Evolutionary conservation across 148 eudicot species (phyloP), one percentile per base, ranked within the genome.

Genomic region (Rhododendron vialii): DNA sequence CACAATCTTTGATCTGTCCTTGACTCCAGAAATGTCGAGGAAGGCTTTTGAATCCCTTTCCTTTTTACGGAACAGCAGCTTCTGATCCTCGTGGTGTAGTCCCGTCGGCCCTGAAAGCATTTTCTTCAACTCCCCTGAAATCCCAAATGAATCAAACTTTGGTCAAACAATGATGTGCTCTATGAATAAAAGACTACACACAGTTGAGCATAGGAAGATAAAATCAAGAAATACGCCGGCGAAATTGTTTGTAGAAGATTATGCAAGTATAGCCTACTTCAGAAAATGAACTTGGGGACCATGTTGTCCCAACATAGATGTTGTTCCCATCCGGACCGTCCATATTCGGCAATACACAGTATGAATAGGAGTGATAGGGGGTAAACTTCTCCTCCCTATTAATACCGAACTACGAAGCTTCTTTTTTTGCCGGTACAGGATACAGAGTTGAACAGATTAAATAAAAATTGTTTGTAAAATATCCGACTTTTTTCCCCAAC

Each of bases 61-160:
- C 83, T 92, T 96, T 65, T 92, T 91, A 84, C 95, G 95, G 87
- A 86, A 96, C 59, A 89, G 87, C 82, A 96, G 73, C 90, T 95
- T 96, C 87, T 94, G 96, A 89, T 96, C 99, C 86, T 94, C 91
- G 82, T 96, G 97, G 91, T 96, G 99, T 82, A 96, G 88, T 38
- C 99, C 98, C 15, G 98, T 96, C 80, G 96, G 93, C 82, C 89
- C 98, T 1, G 92, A 28, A 85, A 96, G 87, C 94, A 89, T 88
- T 87, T 94, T 96, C 98, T 96, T 96, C 94, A 96, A 89, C 78
- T 96, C 99, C 87, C 99, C 99, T 96, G 85, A 83, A 86, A 51
- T 38, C 55, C 77, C 33, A 41, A 84, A 55, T 57, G 22, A 3
- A 67, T 67, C 74, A 28, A 11, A 28, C 35, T 10, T n/a, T 65